Conservation (phyloP, 2,329 filamentous ascomycete genomes). For the Colletotrichum coccodes region DNA sequence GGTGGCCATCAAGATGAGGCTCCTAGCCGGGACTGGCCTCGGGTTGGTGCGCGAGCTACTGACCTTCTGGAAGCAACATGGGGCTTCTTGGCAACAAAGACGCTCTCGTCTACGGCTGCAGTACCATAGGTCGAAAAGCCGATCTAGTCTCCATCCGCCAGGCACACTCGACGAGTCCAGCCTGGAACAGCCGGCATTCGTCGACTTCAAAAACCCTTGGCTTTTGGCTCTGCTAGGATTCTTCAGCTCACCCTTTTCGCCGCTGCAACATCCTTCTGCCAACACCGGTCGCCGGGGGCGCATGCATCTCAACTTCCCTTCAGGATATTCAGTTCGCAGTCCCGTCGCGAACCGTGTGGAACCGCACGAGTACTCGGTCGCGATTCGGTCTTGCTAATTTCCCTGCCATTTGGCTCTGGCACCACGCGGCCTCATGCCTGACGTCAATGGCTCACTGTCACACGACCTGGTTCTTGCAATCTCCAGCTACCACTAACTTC, state of each 20-base stretch:
- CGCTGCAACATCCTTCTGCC: neutral
- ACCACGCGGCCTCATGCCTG: neutral
- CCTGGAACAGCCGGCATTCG: slow-evolving; percentile 9
- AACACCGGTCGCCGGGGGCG: neutral
- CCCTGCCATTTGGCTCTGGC: too few species aligned
- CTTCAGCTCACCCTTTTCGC: neutral
- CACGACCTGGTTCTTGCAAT: neutral
- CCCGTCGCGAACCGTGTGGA: neutral
- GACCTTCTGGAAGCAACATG: slow-evolving; percentile 3
- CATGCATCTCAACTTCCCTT: slow-evolving; percentile 4
- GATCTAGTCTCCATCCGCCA: neutral
- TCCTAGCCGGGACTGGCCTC: neutral
- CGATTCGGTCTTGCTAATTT: too few species aligned
- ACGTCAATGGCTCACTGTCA: neutral
- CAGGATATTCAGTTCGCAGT: neutral
- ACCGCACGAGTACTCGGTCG: too few species aligned
- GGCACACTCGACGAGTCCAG: neutral
- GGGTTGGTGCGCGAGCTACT: neutral
- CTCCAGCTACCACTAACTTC: neutral
- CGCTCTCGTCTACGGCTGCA: neutral
- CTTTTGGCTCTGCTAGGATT: neutral
- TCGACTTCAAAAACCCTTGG: neutral
- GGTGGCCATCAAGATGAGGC: slow-evolving; percentile 16
- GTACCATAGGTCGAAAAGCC: neutral
- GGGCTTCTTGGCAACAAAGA: neutral